Evolutionary conservation across 331 rosid species (phyloP), one percentile per base, ranked within the genome.

Genomic region (Acacia pycnantha): DNA sequence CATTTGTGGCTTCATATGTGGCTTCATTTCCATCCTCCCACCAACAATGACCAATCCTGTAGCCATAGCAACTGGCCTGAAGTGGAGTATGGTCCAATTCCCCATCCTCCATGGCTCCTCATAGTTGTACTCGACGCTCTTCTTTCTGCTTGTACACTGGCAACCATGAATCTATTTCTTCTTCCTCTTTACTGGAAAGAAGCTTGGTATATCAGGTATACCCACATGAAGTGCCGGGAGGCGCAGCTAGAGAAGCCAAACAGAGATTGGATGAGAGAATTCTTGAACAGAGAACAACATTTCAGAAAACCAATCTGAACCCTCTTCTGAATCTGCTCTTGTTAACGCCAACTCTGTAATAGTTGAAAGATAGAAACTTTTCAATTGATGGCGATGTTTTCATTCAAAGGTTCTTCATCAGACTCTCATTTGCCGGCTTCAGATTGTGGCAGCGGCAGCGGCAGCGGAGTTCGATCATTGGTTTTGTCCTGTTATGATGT

Each of bases 191-290:
- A 37, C 43, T 82, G 93, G 96, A 84, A 37, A 83, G 93, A 69
- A 84, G 83, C 81, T 22, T 84, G 24, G 10, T 68, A 37, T 80
- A 77, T 29, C 88, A 87, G 80, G 79, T 80, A 64, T 26, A 83
- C 80, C 84, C 82, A 67, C 83, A 78, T 73, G 88, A 87, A 76
- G 82, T 85, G 74, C 85, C 91, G 84, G 97, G 82, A 18, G 90
- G 77, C 26, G 88, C 73, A 71, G 97, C 91, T 40, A 80, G 94
- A 89, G 97, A 86, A 77, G 98, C 98, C 41, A 94, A 85, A 79
- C 88, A 84, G 80, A 91, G 97, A 82, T 78, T 94, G 79, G 97
- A 94, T 83, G 87, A 83, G 70, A 90, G 87, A 83, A n/a, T n/a
- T n/a, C n/a, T n/a, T n/a, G n/a, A n/a, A n/a, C n/a, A n/a, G n/a